Conservation (phyloP, 2,329 filamentous ascomycete genomes). For the Lasiodiplodia citricola region DNA sequence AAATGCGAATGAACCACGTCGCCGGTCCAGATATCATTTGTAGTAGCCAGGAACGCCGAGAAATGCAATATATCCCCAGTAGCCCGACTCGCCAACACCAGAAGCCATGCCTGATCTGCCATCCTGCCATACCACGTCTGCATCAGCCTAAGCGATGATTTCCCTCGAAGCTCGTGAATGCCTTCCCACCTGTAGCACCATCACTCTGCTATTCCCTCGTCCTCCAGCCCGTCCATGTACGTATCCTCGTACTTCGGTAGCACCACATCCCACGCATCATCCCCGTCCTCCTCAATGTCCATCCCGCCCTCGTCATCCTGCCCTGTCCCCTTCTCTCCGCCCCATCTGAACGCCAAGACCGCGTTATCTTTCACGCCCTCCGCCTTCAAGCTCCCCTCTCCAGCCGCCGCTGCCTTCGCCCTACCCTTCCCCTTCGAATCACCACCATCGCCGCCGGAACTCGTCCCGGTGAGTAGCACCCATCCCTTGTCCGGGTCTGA, state of each 20-base stretch:
- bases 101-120: background rate
- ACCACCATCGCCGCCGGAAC: slow-evolving; percentile 29
- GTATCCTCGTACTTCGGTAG: slow-evolving; percentile 44
- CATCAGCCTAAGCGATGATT: background rate
- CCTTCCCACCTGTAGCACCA: background rate
- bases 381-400: slow-evolving; percentile 42
- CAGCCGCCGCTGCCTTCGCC: slow-evolving; percentile 20
- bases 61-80: background rate
- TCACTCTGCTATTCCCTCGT: slow-evolving; percentile 25
- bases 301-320: background rate
- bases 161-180: background rate
- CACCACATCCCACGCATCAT: slow-evolving; percentile 40
- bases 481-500: slow-evolving; percentile 50
- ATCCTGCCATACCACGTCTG: background rate
- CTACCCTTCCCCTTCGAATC: slow-evolving; percentile 32
- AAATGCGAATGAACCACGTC: background rate
- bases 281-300: slow-evolving; percentile 22
- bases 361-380: slow-evolving; percentile 42
- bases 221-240: slow-evolving; percentile 37
- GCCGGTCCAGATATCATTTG: background rate
- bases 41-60: slow-evolving; percentile 2
- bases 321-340: slow-evolving; percentile 25
- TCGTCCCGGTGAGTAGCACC: slow-evolving; percentile 37
- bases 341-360: slow-evolving; percentile 45
- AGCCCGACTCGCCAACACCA: background rate